Base-by-base conservation (phyloP, 2,329 filamentous ascomycete species). In the Zymoseptoria pseudotritici region DNA sequence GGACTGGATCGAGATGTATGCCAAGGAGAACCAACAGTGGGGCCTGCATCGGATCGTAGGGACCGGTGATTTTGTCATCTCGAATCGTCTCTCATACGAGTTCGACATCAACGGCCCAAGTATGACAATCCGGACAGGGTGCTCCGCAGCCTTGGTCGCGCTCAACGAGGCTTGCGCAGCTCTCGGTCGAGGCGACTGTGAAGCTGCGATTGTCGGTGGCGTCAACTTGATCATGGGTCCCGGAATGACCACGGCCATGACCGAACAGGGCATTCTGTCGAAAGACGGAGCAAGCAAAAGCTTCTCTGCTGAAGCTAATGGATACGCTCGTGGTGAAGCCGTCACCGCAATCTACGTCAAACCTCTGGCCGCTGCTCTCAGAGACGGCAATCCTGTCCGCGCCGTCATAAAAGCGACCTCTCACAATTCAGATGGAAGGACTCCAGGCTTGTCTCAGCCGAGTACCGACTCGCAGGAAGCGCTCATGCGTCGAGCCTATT, bases 271-370 rank as follows among this genome's bases (percentile, higher is more conserved):
- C 1, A 46, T 63, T 67, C 71, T 76, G 2, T 71, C 69, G 2
- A 67, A 69, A 0, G 62, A 63, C 19, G 72, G 71, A 8, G 46
- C 22, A 13, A 63, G 59, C 22, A 50, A 59, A 9, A 70, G 69
- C 6, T 76, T 72, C 58, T 61, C 63, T 9, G 70, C 66, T 2
- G 65, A 66, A 2, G 82, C 79, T 0, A 71, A 82, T 63, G 82
- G 80, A 7, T 82, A 76, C 67, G 80, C 74, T 26, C 76, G 82
- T 0, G 81, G 79, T 10, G 83, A 86, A 55, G 82, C 80, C 0
- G 68, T 83, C 6, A 76, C 76, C 1, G 72, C 73, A 0, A 63
- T 86, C 0, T 69, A 84, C 0, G 60, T 86, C 0, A 86, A 86
- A 67, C 71, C 67, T 0, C 65, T 85, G 1, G 69, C 66, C 3